Percentiles rank a stretch among this genome's conserved stretches.
Evolutionary conservation across 2,329 filamentous ascomycete species (phyloP).

Genomic region (Calonectria crousiana): DNA sequence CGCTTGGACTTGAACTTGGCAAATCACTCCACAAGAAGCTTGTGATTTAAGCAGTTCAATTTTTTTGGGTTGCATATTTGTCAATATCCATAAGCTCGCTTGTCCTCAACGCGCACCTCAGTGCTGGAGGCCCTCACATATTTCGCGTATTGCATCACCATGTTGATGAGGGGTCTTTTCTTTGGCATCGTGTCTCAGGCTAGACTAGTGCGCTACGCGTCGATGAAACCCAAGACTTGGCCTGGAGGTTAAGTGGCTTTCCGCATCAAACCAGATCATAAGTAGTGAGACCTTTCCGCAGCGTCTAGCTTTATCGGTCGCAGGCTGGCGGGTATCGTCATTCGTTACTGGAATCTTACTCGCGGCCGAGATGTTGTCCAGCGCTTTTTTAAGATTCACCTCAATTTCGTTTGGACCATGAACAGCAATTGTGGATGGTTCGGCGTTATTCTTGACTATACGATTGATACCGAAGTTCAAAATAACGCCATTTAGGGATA

Average conservation of each 20-base stretch:
- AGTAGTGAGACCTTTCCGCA: not conserved
- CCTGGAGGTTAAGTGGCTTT: not conserved
- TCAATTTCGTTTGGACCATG: conserved; percentile 45
- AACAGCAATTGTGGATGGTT: conserved; percentile 28
- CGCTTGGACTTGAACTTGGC: not conserved
- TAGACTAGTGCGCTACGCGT: not conserved
- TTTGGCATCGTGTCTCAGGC: too few species aligned
- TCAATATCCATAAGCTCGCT: not conserved
- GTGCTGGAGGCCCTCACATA: not conserved
- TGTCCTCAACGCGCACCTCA: too few species aligned
- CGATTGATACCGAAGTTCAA: conserved; percentile 42
- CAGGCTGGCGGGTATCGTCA: not conserved
- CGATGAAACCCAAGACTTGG: not conserved
- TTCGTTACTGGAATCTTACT: not conserved
- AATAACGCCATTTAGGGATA: conserved; percentile 46
- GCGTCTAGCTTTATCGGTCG: not conserved
- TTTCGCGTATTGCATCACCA: not conserved
- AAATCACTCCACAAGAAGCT: not conserved
- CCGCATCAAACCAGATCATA: not conserved
- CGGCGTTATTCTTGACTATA: conserved; percentile 40
- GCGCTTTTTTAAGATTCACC: conserved; percentile 38
- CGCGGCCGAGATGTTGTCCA: not conserved
- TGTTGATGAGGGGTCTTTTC: not conserved
- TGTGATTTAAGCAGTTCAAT: too few species aligned
- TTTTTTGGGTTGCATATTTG: not conserved